A percentile compares a stretch with the other conserved stretches of the same genome.
Conservation (phyloP, 192 early-diverging fungal genomes). For the Gaertneriomyces sp. region DNA sequence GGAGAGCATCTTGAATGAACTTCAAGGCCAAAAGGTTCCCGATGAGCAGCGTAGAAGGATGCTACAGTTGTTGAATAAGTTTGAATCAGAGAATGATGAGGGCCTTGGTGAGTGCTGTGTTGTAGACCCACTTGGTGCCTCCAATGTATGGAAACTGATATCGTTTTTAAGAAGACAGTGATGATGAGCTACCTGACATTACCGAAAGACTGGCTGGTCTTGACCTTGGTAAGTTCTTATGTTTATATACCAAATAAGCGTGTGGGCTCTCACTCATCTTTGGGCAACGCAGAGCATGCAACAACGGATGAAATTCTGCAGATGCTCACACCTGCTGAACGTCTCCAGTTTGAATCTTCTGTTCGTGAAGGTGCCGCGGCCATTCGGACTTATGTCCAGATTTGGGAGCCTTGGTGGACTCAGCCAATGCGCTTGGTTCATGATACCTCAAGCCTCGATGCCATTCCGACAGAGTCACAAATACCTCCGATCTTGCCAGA, state of each 20-base stretch:
- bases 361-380: conserved; percentile 22
- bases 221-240: conserved; percentile 32
- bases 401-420: conserved; percentile 30
- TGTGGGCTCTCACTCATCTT: background rate
- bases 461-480: background rate
- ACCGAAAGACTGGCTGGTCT: conserved; percentile 41
- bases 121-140: background rate
- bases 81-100: conserved; percentile 33
- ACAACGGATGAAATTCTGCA: conserved; percentile 47
- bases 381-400: background rate
- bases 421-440: background rate
- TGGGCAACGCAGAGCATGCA: conserved; percentile 36
- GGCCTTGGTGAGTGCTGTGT: background rate
- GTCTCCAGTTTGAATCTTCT: conserved; percentile 45
- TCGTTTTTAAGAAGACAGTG: conserved; percentile 21
- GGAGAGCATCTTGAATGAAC: conserved; percentile 50
- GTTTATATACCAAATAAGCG: background rate
- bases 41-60: conserved; percentile 50
- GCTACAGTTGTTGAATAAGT: conserved; percentile 46
- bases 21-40: conserved; percentile 37
- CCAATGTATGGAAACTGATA: background rate
- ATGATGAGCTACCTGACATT: conserved; percentile 42
- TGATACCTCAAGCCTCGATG: background rate
- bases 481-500: conserved; percentile 9
- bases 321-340: conserved; percentile 45